Evolutionary conservation across 2,329 filamentous ascomycete species (phyloP).

Genomic region (Didymella lethalis): DNA sequence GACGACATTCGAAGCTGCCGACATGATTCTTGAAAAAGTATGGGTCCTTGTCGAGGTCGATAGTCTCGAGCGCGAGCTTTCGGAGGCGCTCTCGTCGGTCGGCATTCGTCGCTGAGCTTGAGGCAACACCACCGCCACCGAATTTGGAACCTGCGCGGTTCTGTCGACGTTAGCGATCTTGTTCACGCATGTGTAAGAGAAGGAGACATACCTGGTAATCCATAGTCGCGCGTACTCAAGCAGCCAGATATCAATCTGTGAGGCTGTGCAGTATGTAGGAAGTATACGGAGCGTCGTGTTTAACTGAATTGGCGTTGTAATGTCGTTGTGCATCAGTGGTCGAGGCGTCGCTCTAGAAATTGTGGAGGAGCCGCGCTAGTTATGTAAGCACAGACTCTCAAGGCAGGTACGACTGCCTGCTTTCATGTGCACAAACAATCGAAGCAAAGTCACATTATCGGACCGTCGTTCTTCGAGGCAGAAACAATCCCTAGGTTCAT

Average conservation of each 20-base stretch:
- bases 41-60: slow-evolving; percentile 98
- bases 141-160: slow-evolving; percentile 98
- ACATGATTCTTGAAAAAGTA: slow-evolving; percentile 99
- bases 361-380: slow-evolving; percentile 33
- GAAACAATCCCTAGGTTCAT: not conserved
- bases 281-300: not conserved
- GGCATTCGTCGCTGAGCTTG: slow-evolving; percentile 89
- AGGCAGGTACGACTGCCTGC: slow-evolving; percentile 9
- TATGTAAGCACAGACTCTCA: slow-evolving; percentile 9
- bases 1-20: slow-evolving; percentile 95
- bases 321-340: slow-evolving; percentile 21
- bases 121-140: slow-evolving; percentile 95
- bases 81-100: slow-evolving; percentile 96
- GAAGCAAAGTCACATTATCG: not conserved
- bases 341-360: slow-evolving; percentile 29
- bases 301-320: not conserved
- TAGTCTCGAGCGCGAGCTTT: slow-evolving; percentile 97
- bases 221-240: slow-evolving; percentile 45
- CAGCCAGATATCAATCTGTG: too few species aligned
- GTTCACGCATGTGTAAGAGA: slow-evolving; percentile 4
- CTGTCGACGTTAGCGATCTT: slow-evolving; percentile 53
- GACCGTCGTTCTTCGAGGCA: not conserved
- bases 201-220: slow-evolving; percentile 58
- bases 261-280: not conserved
- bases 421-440: not conserved